Base-by-base conservation (phyloP, 192 early-diverging fungal genomes). In the Rhizophagus sp. region DNA sequence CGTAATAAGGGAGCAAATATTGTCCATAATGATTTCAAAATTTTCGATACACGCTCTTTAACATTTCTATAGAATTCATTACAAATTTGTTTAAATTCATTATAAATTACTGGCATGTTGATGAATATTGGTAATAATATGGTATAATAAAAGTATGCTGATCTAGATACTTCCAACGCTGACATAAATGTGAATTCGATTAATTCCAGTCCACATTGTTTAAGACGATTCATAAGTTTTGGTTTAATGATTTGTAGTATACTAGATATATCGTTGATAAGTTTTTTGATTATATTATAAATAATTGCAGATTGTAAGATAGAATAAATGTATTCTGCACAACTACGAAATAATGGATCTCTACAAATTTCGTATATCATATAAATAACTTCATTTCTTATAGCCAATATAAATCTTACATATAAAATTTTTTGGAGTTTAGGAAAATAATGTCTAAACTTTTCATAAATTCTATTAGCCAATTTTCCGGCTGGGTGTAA, bases 1-100 rank as follows among this genome's bases (percentile, higher is more conserved):
- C 61, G 74, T 41, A 76, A 24, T 34, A 76, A 44, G 24, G 61
- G 57, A 63, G 19, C 30, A 44, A 76, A 76, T 22, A 24, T n/a
- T 10, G 9, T 41, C 73, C 73, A 74, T n/a, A 74, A 49, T 9
- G 47, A 25, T 25, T 27, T 12, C 19, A 47, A 30, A 3, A 63
- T 62, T 63, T 63, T 24, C 5, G n/a, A 22, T 3, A 76, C n/a
- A 11, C 12, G 22, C n/a, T n/a, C 34, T 10, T 61, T 50, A 76
- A 76, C 8, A 12, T 39, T 15, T 50, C 19, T 34, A 63, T 76
- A 76, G 10, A 36, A 33, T 62, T 27, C 15, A 17, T 17, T 62
- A 17, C 33, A 36, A 41, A 44, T 34, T 10, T 34, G 57, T 63
- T 63, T 61, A 62, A 39, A 8, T 3, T 71, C 36, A 13, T 15